These are phyloP conservation scores for Populus tomentosa DNA, from an alignment of 441 rosid species.

Conservation along the genomic window DNA sequence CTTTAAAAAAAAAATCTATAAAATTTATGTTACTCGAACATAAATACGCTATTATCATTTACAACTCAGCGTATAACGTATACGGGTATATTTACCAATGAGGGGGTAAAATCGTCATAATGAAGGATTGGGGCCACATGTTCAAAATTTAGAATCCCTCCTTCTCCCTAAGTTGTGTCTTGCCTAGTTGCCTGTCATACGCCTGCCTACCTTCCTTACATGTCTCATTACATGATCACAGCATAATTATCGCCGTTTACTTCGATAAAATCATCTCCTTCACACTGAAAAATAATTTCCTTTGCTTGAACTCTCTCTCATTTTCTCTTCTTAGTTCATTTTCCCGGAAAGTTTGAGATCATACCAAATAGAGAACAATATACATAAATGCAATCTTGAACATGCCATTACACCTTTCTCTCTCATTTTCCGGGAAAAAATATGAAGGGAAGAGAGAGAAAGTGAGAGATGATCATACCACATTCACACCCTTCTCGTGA, in stretches of 20 bases:
- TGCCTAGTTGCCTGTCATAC: neutral
- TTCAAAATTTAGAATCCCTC: neutral
- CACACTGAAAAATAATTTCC: neutral
- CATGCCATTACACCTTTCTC: conserved; percentile 8
- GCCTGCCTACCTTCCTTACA: neutral
- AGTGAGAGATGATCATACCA: neutral
- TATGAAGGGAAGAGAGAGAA: conserved; percentile 7
- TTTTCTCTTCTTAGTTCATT: neutral
- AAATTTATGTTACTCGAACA: neutral
- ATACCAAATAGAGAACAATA: neutral
- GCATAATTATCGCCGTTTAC: conserved; percentile 16
- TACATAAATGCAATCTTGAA: neutral
- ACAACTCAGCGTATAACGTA: neutral
- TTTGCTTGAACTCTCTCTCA: neutral
- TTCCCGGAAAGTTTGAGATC: neutral
- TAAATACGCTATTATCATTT: neutral
- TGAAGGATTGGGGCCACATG: neutral
- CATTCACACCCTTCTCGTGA: neutral
- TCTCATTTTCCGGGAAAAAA: conserved; percentile 8
- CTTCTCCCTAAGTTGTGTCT: neutral
- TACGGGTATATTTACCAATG: neutral
- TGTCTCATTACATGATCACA: neutral
- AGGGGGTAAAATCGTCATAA: neutral
- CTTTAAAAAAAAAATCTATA: no score
- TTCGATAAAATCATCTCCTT: neutral